These are phyloP conservation scores for Larix kaempferi DNA, from an alignment of 75 land plant species.

Conservation along the genomic window DNA sequence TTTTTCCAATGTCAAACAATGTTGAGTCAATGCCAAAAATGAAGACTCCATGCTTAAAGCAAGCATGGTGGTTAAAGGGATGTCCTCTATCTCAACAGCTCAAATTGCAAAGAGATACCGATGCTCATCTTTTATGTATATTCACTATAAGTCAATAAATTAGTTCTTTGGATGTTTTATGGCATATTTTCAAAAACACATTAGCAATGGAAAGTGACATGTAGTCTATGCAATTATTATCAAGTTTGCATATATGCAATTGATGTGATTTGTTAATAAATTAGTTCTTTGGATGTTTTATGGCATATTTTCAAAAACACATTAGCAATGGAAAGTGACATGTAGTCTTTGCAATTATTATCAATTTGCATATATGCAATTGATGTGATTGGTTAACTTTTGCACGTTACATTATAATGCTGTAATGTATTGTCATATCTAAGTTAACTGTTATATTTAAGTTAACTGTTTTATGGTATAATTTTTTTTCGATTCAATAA, in stretches of 20 bases:
- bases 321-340: background rate
- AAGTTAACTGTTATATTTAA: too few relatives aligned
- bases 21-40: too few relatives aligned
- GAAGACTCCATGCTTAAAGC: background rate
- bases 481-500: too few relatives aligned
- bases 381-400: background rate
- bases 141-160: background rate
- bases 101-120: background rate
- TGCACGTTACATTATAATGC: background rate
- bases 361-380: background rate
- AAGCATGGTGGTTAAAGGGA: too few relatives aligned
- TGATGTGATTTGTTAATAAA: background rate
- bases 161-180: background rate
- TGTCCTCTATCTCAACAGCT: background rate
- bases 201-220: background rate
- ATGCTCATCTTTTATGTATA: background rate
- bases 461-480: slow-evolving; percentile 1
- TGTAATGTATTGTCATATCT: background rate
- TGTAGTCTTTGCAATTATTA: background rate
- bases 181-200: background rate
- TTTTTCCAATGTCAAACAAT: too few relatives aligned
- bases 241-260: background rate
- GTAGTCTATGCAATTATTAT: background rate
- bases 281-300: background rate
- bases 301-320: background rate